A percentile compares a stretch with the other conserved stretches of the same genome.
Evolutionary conservation across 371 early-diverging fungal genomes (phyloP).

Genomic region (Syncephalastrum racemosum): DNA sequence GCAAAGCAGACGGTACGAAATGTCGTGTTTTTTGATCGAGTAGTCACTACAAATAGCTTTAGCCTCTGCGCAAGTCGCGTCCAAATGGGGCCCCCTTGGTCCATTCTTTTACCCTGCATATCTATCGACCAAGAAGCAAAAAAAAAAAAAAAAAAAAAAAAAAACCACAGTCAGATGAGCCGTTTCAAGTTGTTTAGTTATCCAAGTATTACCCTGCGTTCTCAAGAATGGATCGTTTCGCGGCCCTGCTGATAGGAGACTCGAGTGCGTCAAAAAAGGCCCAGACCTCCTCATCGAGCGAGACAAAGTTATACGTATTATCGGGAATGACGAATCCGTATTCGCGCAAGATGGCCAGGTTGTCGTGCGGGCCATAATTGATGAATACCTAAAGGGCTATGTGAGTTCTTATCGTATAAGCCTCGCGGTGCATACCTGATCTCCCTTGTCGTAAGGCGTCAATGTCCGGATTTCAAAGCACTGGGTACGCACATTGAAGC

Average conservation of each 20-base stretch:
- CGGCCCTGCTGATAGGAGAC: conserved; percentile 27
- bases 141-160: background rate
- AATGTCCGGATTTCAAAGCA: conserved; percentile 59
- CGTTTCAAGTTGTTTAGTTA: background rate
- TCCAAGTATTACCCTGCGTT: conserved; percentile 44
- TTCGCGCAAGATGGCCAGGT: conserved; percentile 57
- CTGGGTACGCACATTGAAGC: conserved; percentile 48
- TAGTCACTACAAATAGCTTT: conserved; percentile 42
- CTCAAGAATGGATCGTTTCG: conserved; percentile 49
- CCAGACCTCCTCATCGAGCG: conserved; percentile 51
- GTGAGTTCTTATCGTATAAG: background rate
- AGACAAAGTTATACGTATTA: conserved; percentile 54
- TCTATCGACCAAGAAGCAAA: background rate
- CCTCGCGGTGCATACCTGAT: conserved; percentile 34
- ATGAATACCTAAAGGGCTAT: conserved; percentile 40
- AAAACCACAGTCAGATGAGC: background rate
- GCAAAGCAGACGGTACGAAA: conserved; percentile 50
- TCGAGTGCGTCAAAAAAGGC: conserved; percentile 39
- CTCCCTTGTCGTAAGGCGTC: conserved; percentile 54
- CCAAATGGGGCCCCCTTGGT: too few relatives aligned
- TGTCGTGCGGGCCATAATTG: conserved; percentile 63
- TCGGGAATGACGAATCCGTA: conserved; percentile 57
- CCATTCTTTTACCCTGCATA: conserved; percentile 24
- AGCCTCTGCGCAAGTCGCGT: too few relatives aligned
- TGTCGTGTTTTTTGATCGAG: conserved; percentile 48